Base-by-base conservation (phyloP, 2,329 filamentous ascomycete species). In the Hypoxylon sp. region DNA sequence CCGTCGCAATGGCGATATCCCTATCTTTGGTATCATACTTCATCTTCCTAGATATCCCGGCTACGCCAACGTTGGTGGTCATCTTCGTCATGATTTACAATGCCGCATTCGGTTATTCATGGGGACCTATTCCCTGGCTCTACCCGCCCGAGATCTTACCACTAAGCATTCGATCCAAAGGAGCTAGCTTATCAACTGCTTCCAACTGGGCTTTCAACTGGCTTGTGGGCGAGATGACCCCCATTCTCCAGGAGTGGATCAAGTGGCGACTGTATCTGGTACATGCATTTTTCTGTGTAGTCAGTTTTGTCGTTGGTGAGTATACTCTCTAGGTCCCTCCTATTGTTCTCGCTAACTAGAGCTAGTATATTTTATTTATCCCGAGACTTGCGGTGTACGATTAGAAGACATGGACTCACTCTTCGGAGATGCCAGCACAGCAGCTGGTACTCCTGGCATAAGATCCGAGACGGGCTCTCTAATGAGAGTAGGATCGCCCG, bases 181-280 rank as follows among this genome's bases (percentile, higher is more conserved):
- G 96, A 67, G 95, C 96, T 59, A 97, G 94, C 86, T 82, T 99
- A 78, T 98, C 95, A 67, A 98, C 96, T 1, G 96, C 96, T 17
- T 91, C 94, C 32, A 99, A 99, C 78, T 99, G 96, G 96, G 94
- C 95, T 1, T 97, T 96, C 81, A 99, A 99, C 81, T 99, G 94
- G 92, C 84, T 98, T 25, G 96, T 98, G 2, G 96, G 96, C 72
- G 93, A 97, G 80, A 88, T 98, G 85, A 99, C 96, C 0, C 96
- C 96, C 1, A 90, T 98, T 60, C 84, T 98, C 65, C 95, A 99
- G 79, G 93, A 96, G 75, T 89, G 87, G 81, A 98, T 99, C 75
- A 89, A 91, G 75, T 99, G 96, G 96, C 89, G 96, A 34, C 84
- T 98, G 67, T 99, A 99, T 76, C 86, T 99, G 51, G 85, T 99